phyloP scores from a whole-genome alignment of 2,329 filamentous ascomycete genomes.

The Colletotrichum nymphaeae region DNA sequence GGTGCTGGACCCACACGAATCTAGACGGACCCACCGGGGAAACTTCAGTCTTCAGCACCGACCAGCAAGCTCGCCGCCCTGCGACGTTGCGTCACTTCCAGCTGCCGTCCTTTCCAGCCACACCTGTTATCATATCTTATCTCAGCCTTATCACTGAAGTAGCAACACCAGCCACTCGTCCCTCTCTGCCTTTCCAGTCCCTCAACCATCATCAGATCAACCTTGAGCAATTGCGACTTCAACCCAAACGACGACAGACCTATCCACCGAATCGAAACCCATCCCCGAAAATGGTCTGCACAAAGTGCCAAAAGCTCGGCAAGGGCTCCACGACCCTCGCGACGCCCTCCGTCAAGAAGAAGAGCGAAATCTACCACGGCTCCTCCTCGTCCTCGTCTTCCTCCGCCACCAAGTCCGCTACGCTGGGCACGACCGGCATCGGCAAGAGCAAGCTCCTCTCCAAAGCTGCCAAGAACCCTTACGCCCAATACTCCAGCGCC shows the following conservation, averaged over 20 bases:
- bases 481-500: constrained; percentile 71
- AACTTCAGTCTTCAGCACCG: background rate
- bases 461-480: constrained; percentile 74
- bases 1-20: constrained; percentile 13
- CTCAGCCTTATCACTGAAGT: background rate
- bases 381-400: constrained; percentile 59
- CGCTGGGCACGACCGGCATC: constrained; percentile 67
- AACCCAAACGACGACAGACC: background rate
- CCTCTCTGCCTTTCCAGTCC: background rate
- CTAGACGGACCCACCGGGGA: constrained; percentile 7
- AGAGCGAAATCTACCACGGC: constrained; percentile 74
- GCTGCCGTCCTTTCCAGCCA: background rate
- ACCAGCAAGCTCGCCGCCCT: constrained; percentile 4
- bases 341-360: constrained; percentile 74
- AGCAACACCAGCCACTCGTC: background rate
- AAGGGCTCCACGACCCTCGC: constrained; percentile 68
- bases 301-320: constrained; percentile 71
- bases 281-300: constrained; percentile 66
- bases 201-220: background rate
- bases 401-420: constrained; percentile 53
- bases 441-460: constrained; percentile 75
- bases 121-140: background rate
- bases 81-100: constrained; percentile 24
- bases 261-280: background rate
- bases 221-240: background rate